Conservation (phyloP, 1,139 yeast species). For the Debaryomycetaceae sp. region DNA sequence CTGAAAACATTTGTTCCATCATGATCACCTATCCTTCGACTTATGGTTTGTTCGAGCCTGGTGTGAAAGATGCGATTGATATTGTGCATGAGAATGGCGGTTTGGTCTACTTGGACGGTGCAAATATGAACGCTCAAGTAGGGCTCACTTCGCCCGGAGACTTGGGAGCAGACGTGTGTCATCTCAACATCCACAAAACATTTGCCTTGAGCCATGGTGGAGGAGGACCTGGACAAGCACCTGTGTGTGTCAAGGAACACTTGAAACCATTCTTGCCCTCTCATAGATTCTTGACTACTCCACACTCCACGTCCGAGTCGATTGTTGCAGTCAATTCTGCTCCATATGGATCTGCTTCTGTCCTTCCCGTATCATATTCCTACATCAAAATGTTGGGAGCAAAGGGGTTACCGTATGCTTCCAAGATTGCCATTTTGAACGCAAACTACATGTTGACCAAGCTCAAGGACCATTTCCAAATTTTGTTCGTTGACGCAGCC, state of each 20-base stretch:
- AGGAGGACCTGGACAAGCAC: conserved; percentile 99
- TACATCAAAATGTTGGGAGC: conserved; percentile 94
- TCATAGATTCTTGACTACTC: conserved; percentile 62
- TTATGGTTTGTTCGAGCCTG: conserved; percentile 93
- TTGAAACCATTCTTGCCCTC: conserved; percentile 79
- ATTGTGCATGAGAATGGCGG: conserved; percentile 85
- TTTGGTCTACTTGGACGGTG: conserved; percentile 96
- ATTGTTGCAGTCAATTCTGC: conserved; percentile 86
- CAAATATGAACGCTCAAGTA: conserved; percentile 98
- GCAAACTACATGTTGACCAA: conserved; percentile 93
- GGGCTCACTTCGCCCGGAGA: conserved; percentile 98
- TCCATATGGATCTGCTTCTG: conserved; percentile 93
- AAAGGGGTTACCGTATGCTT: conserved; percentile 75
- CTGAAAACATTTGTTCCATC: conserved; percentile 73
- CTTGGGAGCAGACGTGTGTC: conserved; percentile 98
- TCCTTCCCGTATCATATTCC: conserved; percentile 89
- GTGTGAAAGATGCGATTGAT: conserved; percentile 79
- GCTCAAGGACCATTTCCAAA: conserved; percentile 65
- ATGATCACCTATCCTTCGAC: conserved; percentile 99
- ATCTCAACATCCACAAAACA: conserved; percentile 92
- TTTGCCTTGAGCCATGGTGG: conserved; percentile 99
- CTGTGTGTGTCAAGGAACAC: conserved; percentile 88
- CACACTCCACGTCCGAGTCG: conserved; percentile 51
- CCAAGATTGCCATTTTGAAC: conserved; percentile 85
- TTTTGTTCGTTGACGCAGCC: conserved; percentile 63